Evolutionary conservation across 192 early-diverging fungal species (phyloP).

Genomic region (Cladochytrium replicatum): DNA sequence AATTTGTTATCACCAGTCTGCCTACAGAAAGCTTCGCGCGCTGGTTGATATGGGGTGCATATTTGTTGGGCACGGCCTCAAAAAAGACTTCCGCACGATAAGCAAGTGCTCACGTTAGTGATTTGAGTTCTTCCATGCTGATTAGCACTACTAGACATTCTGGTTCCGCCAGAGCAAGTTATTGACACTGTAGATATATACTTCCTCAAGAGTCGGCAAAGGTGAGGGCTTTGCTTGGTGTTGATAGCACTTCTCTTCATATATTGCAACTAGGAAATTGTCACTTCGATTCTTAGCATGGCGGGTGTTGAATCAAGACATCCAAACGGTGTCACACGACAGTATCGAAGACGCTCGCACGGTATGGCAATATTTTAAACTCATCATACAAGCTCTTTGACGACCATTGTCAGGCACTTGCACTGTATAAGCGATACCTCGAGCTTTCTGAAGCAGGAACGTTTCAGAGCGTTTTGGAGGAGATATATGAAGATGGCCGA

Average conservation of each 20-base stretch:
- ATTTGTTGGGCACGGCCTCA: conserved; percentile 91
- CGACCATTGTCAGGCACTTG: conserved; percentile 45
- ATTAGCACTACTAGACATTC: conserved; percentile 51
- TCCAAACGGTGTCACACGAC: conserved; percentile 85
- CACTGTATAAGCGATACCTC: conserved; percentile 73
- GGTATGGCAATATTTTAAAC: conserved; percentile 28
- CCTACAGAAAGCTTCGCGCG: conserved; percentile 82
- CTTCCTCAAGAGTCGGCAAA: conserved; percentile 66
- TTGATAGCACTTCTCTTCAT: conserved; percentile 5
- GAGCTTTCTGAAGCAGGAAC: conserved; percentile 49
- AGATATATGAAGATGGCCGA: conserved; percentile 70
- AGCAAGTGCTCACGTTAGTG: conserved; percentile 42
- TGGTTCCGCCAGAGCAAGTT: conserved; percentile 73
- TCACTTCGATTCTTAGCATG: conserved; percentile 88
- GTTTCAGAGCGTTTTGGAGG: conserved; percentile 66
- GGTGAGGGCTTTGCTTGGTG: conserved; percentile 28
- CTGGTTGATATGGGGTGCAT: conserved; percentile 83
- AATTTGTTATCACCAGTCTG: conserved; percentile 27
- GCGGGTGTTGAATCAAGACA: conserved; percentile 69
- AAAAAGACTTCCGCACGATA: conserved; percentile 91
- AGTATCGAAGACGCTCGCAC: conserved; percentile 89
- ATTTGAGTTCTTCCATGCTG: neutral
- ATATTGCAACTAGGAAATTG: conserved; percentile 54
- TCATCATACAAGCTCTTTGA: neutral
- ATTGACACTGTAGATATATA: conserved; percentile 94